Percentiles rank a stretch among this genome's conserved stretches.
phyloP scores from a whole-genome alignment of 2,329 filamentous ascomycete species.

The Pyrenochaeta sp. region DNA sequence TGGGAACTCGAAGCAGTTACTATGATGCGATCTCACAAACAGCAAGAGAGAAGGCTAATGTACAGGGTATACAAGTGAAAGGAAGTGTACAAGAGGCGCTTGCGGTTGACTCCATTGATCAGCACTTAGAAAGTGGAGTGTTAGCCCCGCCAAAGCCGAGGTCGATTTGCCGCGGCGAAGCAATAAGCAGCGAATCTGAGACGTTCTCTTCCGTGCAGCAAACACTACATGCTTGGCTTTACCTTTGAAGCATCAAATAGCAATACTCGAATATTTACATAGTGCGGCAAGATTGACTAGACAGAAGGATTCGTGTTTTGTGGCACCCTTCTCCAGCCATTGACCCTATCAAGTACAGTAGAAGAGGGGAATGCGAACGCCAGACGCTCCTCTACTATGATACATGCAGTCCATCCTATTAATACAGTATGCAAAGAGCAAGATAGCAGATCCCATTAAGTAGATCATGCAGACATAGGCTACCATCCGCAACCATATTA shows the following conservation, averaged over 20 bases:
- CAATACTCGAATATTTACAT: background rate
- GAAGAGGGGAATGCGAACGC: slow-evolving; percentile 39
- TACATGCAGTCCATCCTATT: slow-evolving; percentile 36
- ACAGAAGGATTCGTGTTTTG: slow-evolving; percentile 15
- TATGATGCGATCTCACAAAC: background rate
- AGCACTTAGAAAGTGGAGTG: background rate
- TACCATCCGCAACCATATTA: slow-evolving; percentile 1
- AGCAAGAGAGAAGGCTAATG: background rate
- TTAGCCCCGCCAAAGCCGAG: background rate
- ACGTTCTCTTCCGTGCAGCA: background rate
- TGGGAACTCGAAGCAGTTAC: background rate
- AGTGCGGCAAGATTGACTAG: background rate
- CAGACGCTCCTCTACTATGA: slow-evolving; percentile 39
- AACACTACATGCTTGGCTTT: background rate
- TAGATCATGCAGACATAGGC: slow-evolving; percentile 13
- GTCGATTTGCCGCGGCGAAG: background rate
- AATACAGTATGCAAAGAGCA: slow-evolving; percentile 34
- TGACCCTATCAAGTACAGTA: slow-evolving; percentile 22
- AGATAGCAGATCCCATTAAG: slow-evolving; percentile 20
- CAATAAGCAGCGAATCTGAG: background rate
- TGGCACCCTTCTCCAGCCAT: slow-evolving; percentile 9
- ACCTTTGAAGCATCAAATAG: background rate
- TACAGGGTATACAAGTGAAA: slow-evolving; percentile 1
- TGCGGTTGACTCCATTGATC: background rate
- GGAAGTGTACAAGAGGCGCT: background rate